Percentiles rank a stretch among this genome's conserved stretches.
These are phyloP conservation scores for Russula virescens DNA, from an alignment of 768 basidiomycete genomes.

Conservation along the genomic window DNA sequence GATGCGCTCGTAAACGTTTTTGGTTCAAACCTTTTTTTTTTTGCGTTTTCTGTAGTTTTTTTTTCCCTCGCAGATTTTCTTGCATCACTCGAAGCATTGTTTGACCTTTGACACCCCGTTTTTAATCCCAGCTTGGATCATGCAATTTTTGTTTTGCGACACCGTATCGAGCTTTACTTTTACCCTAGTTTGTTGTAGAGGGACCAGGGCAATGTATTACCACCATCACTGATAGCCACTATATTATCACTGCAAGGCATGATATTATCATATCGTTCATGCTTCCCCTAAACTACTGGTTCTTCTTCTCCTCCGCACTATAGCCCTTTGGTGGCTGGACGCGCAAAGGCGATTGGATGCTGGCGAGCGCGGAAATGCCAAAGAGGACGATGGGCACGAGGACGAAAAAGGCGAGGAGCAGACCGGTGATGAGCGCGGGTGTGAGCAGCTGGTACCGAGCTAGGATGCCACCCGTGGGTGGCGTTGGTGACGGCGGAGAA, in stretches of 20 bases:
- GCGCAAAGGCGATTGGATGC: constrained; percentile 65
- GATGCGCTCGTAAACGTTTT: background rate
- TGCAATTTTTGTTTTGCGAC: constrained; percentile 3
- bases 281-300: constrained; percentile 39
- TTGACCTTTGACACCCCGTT: background rate
- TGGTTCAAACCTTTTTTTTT: background rate
- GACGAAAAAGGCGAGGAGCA: constrained; percentile 62
- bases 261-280: background rate
- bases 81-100: background rate
- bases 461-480: constrained; percentile 49
- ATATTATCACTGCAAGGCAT: constrained; percentile 14
- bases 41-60: constrained; percentile 6
- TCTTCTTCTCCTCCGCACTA: constrained; percentile 68
- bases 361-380: constrained; percentile 60
- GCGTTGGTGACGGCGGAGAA: too few species aligned
- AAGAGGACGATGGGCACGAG: constrained; percentile 60
- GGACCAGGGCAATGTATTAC: constrained; percentile 18
- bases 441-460: constrained; percentile 73
- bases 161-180: constrained; percentile 18
- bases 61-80: background rate
- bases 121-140: constrained; percentile 18
- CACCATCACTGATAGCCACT: constrained; percentile 19
- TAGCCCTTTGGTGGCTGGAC: constrained; percentile 61
- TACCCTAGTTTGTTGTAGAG: constrained; percentile 19
- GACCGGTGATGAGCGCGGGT: constrained; percentile 60